phyloP scores from a whole-genome alignment of 257 asterid species.

The Schizonepeta tenuifolia region DNA sequence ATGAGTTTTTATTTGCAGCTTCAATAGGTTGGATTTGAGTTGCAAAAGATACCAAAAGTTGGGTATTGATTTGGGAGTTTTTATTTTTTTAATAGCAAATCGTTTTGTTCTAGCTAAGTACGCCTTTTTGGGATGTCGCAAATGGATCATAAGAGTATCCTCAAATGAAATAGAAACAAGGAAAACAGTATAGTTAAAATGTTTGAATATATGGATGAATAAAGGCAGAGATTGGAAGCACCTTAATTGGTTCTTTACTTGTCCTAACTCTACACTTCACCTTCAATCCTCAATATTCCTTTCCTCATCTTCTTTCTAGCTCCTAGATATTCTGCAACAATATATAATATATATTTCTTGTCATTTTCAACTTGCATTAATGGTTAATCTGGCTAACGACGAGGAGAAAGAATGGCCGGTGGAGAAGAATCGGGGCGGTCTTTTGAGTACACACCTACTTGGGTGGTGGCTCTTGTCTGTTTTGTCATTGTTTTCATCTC shows the following conservation, averaged over 20 bases:
- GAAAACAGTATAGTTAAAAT: background rate
- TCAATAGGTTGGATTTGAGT: too few species aligned
- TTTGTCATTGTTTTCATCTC: constrained; percentile 75
- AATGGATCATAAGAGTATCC: too few species aligned
- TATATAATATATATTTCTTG: background rate
- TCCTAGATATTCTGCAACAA: background rate
- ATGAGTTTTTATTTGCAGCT: too few species aligned
- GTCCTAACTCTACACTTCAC: constrained; percentile 29
- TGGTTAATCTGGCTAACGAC: background rate
- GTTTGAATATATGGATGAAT: background rate
- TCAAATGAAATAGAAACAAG: background rate
- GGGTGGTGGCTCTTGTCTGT: constrained; percentile 83
- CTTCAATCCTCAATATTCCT: constrained; percentile 47
- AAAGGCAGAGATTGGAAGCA: background rate
- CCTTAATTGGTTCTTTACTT: constrained; percentile 56
- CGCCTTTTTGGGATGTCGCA: too few species aligned
- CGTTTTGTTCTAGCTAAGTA: too few species aligned
- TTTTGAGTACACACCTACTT: constrained; percentile 74
- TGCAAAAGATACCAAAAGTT: too few species aligned
- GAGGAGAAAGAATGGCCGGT: constrained; percentile 33
- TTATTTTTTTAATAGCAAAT: too few species aligned
- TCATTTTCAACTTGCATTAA: background rate
- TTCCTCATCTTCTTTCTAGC: constrained; percentile 36
- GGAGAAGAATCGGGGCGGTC: constrained; percentile 45
- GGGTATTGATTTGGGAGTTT: too few species aligned